These are phyloP conservation scores for Aspergillus sp. DNA, from an alignment of 2,329 filamentous ascomycete genomes.

Conservation along the genomic window DNA sequence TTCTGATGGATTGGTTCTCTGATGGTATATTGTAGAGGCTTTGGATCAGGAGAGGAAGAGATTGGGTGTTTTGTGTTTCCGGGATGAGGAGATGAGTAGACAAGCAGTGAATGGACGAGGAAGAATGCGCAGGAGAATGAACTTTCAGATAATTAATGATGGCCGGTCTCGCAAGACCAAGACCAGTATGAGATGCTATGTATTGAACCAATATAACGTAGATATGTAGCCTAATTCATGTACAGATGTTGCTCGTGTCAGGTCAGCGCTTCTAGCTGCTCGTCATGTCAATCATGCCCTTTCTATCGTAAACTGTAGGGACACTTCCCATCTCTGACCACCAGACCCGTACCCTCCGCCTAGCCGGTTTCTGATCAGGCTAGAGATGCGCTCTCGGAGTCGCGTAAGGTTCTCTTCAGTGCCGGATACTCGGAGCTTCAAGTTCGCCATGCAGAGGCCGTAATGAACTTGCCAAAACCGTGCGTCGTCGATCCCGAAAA, in stretches of 20 bases:
- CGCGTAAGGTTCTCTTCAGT: constrained; percentile 71
- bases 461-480: constrained; percentile 99
- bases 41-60: not conserved
- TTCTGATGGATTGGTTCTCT: not conserved
- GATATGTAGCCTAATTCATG: not conserved
- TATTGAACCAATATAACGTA: not conserved
- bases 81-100: constrained; percentile 2
- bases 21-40: not conserved
- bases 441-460: constrained; percentile 90
- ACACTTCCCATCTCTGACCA: constrained; percentile 89
- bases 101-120: not conserved
- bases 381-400: constrained; percentile 72
- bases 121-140: not conserved
- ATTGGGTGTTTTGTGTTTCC: not conserved
- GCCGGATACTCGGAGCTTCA: constrained; percentile 73
- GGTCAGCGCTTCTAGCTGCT: not conserved
- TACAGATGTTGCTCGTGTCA: not conserved
- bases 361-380: constrained; percentile 78
- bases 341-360: constrained; percentile 82
- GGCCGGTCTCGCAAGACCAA: not conserved
- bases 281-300: constrained; percentile 33
- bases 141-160: not conserved
- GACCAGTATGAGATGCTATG: not conserved
- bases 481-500: constrained; percentile 80
- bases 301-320: constrained; percentile 70